Evolutionary conservation across 139 green algal genomes (phyloP).

Genomic region (Asterochloris erici): DNA sequence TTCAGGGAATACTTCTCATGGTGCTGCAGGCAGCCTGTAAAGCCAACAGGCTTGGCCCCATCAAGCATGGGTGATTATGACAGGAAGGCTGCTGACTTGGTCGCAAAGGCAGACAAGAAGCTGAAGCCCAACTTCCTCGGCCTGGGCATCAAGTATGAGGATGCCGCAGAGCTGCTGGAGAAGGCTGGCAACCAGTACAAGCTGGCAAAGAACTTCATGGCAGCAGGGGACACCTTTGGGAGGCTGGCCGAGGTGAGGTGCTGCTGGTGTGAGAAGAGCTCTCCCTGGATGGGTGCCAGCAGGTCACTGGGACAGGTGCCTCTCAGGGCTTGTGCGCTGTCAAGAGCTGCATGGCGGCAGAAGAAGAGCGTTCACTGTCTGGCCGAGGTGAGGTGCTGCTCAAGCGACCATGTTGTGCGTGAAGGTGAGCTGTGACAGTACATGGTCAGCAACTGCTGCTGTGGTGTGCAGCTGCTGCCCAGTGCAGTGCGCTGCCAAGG

Average conservation of each 20-base stretch:
- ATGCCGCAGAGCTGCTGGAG: slow-evolving; percentile 90
- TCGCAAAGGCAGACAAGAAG: slow-evolving; percentile 85
- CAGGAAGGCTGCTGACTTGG: slow-evolving; percentile 21
- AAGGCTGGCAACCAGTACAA: slow-evolving; percentile 95
- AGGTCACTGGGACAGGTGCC: background rate
- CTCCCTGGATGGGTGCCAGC: background rate
- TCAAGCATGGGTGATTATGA: slow-evolving; percentile 19
- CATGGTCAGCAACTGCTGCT: too few relatives aligned
- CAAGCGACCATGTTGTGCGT: background rate
- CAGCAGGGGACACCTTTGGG: background rate
- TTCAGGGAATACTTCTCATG: too few relatives aligned
- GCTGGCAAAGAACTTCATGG: slow-evolving; percentile 67
- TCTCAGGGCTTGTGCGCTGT: background rate
- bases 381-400: background rate
- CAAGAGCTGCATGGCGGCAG: background rate
- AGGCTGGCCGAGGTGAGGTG: too few relatives aligned
- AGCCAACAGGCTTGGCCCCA: too few relatives aligned
- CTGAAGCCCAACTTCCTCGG: slow-evolving; percentile 79
- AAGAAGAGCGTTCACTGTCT: background rate
- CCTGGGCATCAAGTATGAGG: slow-evolving; percentile 84
- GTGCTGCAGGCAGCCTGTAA: too few relatives aligned
- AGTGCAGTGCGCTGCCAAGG: too few relatives aligned
- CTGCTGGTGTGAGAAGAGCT: slow-evolving; percentile 33
- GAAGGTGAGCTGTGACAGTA: too few relatives aligned
- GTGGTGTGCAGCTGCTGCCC: too few relatives aligned